A percentile compares a stretch with the other conserved stretches of the same genome.
Conservation (phyloP, 2,329 filamentous ascomycete genomes). For the Aspergillus pseudotamarii region DNA sequence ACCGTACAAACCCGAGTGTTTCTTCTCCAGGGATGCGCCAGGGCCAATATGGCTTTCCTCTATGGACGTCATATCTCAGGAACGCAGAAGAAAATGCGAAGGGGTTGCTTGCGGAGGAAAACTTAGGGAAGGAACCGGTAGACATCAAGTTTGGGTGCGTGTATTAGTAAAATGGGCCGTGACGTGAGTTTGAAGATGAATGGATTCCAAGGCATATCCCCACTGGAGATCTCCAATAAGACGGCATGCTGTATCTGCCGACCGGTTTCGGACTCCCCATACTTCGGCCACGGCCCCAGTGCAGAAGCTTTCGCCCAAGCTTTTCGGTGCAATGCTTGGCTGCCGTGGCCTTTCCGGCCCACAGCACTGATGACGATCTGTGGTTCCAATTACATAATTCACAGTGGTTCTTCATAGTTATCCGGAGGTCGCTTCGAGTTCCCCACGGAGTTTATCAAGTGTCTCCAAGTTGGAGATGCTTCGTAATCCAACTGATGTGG, state of each 20-base stretch:
- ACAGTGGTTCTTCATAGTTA: no score
- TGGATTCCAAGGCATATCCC: neutral
- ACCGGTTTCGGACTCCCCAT: neutral
- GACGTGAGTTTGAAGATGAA: neutral
- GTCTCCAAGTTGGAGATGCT: neutral
- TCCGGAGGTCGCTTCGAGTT: neutral
- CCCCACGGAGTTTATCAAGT: neutral
- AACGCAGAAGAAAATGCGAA: neutral
- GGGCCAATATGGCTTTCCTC: neutral
- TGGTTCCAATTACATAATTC: neutral
- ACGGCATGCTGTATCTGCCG: neutral
- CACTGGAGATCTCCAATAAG: neutral
- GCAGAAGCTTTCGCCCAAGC: slow-evolving; percentile 1
- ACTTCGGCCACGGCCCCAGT: neutral
- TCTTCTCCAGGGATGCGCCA: slow-evolving; percentile 13
- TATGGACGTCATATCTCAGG: neutral
- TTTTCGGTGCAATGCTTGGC: neutral
- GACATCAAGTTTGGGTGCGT: neutral
- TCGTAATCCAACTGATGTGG: neutral
- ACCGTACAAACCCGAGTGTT: slow-evolving; percentile 16
- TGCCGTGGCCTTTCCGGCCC: neutral
- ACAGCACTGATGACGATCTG: neutral
- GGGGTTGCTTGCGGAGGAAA: neutral
- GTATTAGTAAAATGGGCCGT: neutral
- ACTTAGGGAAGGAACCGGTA: neutral